Conservation (phyloP, 2,329 filamentous ascomycete genomes). For the Penicillium sp. region DNA sequence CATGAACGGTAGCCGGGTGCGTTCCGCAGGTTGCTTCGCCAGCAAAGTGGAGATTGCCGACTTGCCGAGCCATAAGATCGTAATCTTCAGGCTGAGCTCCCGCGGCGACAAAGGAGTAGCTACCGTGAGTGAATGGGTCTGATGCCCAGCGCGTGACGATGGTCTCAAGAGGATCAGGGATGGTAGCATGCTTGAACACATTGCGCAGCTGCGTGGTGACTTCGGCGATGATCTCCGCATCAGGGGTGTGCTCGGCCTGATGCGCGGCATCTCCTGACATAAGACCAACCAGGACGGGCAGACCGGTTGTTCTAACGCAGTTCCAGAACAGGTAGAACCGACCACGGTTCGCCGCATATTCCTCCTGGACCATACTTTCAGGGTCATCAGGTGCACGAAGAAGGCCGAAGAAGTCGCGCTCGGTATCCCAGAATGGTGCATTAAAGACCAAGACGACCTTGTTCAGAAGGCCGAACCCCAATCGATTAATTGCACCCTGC, state of each 20-base stretch:
- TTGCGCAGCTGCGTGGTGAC: constrained; percentile 75
- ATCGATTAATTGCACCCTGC: constrained; percentile 71
- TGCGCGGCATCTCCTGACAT: constrained; percentile 96
- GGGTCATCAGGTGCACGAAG: constrained; percentile 71
- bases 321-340: constrained; percentile 99
- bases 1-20: constrained; percentile 95
- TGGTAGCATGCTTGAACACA: constrained; percentile 65
- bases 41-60: constrained; percentile 91
- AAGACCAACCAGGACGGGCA: constrained; percentile 83
- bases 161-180: constrained; percentile 79
- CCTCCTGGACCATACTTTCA: constrained; percentile 72
- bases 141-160: constrained; percentile 91
- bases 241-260: constrained; percentile 75
- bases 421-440: constrained; percentile 84
- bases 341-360: constrained; percentile 78
- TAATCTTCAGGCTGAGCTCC: constrained; percentile 85
- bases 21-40: constrained; percentile 96
- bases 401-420: constrained; percentile 86
- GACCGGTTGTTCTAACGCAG: constrained; percentile 81
- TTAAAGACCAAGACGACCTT: constrained; percentile 93
- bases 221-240: constrained; percentile 75
- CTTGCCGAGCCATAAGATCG: constrained; percentile 79
- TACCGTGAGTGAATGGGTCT: constrained; percentile 88
- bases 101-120: constrained; percentile 91
- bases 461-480: constrained; percentile 93